A percentile compares a stretch with the other conserved stretches of the same genome.
Evolutionary conservation across 176 grass and related monocot species (phyloP).

Genomic region (Typha latifolia): DNA sequence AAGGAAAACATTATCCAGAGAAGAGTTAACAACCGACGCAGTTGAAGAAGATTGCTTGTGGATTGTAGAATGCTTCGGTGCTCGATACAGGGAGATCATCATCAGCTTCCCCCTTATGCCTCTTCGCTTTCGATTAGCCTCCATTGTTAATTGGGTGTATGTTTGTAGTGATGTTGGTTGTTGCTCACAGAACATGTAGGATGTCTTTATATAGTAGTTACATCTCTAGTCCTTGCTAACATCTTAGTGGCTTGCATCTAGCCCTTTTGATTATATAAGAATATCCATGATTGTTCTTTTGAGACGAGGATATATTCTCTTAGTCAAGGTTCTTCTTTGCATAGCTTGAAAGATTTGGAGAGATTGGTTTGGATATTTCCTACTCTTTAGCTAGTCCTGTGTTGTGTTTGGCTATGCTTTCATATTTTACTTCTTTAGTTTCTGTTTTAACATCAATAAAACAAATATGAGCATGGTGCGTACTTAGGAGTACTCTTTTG

Average conservation of each 20-base stretch:
- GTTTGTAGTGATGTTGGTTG: background rate
- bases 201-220: background rate
- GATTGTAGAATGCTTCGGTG: conserved; percentile 14
- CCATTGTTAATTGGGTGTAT: conserved; percentile 20
- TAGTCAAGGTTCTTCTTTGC: background rate
- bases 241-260: background rate
- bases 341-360: background rate
- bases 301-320: background rate
- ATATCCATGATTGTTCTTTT: background rate
- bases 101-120: conserved; percentile 21
- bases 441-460: too few relatives aligned
- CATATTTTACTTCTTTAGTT: background rate
- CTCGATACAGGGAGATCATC: conserved; percentile 22
- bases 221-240: background rate
- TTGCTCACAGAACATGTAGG: conserved; percentile 3
- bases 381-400: background rate
- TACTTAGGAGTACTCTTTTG: too few relatives aligned
- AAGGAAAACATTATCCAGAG: background rate
- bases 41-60: conserved; percentile 10
- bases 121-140: conserved; percentile 21
- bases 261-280: background rate
- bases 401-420: background rate
- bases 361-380: background rate
- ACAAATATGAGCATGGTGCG: too few relatives aligned
- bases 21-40: background rate